Conservation (phyloP, 73 alveolate species). For the Effrenium voratum region DNA sequence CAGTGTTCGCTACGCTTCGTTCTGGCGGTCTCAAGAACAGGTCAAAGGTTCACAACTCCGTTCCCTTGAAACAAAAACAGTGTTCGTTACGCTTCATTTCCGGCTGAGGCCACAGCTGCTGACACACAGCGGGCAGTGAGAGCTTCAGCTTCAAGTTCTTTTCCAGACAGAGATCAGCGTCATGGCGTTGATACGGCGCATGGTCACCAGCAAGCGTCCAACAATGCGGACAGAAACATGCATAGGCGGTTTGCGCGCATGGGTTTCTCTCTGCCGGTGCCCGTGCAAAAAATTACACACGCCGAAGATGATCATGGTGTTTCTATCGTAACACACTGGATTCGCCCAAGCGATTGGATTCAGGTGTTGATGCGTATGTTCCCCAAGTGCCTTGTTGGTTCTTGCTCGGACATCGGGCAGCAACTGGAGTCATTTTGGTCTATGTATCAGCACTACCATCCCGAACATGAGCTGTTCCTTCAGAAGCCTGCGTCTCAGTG, state of each 20-base stretch:
- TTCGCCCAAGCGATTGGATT: conserved; percentile 25
- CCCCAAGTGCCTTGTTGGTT: not conserved
- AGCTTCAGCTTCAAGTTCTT: too few relatives aligned
- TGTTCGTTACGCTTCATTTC: too few relatives aligned
- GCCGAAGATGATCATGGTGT: not conserved
- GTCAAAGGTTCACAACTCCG: too few relatives aligned
- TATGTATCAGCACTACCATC: not conserved
- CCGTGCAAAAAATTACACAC: not conserved
- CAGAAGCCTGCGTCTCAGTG: not conserved
- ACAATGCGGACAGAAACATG: conserved; percentile 5
- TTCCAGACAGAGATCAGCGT: too few relatives aligned
- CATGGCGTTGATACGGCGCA: too few relatives aligned
- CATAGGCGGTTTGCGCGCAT: not conserved
- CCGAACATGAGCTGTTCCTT: not conserved
- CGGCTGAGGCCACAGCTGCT: too few relatives aligned
- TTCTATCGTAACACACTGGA: not conserved
- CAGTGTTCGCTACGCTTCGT: too few relatives aligned
- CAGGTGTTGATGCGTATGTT: not conserved
- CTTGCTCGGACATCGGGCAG: not conserved
- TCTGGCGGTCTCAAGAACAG: too few relatives aligned
- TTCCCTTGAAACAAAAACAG: too few relatives aligned
- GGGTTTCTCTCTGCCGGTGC: not conserved
- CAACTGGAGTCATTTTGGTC: not conserved
- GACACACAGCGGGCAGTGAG: too few relatives aligned
- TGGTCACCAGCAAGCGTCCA: too few relatives aligned